Conservation (phyloP, 805 yeast species). For the Yamadazyma endophytica region DNA sequence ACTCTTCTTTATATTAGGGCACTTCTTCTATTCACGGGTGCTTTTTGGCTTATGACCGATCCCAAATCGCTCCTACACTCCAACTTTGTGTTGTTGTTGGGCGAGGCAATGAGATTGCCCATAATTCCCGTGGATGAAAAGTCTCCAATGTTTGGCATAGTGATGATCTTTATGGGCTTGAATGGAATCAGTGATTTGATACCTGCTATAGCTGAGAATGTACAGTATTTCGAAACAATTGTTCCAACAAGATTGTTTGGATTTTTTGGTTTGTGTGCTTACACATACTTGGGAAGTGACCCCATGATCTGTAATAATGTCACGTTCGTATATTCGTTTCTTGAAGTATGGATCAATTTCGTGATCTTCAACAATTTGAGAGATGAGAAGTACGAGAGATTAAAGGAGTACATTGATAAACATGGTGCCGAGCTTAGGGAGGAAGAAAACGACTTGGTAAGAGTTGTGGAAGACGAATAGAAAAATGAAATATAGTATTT, state of each 20-base stretch:
- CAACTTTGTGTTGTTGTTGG: constrained; percentile 47
- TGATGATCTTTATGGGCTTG: constrained; percentile 43
- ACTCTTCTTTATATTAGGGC: constrained; percentile 46
- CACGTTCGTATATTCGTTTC: constrained; percentile 54
- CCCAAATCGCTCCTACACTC: constrained; percentile 42
- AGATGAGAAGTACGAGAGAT: constrained; percentile 55
- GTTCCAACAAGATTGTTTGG: constrained; percentile 54
- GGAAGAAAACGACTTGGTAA: constrained; percentile 25
- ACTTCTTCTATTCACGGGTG: constrained; percentile 37
- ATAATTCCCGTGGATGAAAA: constrained; percentile 23
- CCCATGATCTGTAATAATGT: constrained; percentile 56
- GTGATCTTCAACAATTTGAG: constrained; percentile 57
- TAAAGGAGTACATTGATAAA: constrained; percentile 38
- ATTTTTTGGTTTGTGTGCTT: constrained; percentile 47
- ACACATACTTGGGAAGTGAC: constrained; percentile 43
- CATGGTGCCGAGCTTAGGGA: constrained; percentile 31
- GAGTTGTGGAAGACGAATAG: constrained; percentile 22
- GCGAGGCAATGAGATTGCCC: constrained; percentile 55
- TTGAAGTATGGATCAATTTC: constrained; percentile 69
- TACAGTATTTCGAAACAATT: constrained; percentile 52
- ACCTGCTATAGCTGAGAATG: constrained; percentile 50
- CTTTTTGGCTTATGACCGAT: constrained; percentile 46
- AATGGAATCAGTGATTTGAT: constrained; percentile 51
- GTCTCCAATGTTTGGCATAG: constrained; percentile 47
- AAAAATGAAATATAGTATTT: neutral